Percentiles rank a stretch among this genome's conserved stretches.
Evolutionary conservation across 768 basidiomycete species (phyloP).

Genomic region (Naganishia friedmannii): DNA sequence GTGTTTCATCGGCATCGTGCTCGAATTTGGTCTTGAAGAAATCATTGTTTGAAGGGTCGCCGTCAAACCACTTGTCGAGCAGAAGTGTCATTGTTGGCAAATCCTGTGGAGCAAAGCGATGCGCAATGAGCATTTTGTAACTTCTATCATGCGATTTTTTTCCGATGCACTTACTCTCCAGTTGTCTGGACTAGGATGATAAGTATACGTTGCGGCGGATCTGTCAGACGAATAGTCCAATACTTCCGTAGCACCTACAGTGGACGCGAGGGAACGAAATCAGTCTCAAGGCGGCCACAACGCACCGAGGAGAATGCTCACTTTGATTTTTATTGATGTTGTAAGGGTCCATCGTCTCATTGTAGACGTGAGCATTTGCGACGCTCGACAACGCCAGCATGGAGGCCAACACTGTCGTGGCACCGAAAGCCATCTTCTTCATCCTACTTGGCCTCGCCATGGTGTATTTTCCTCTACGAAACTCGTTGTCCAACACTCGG

Average conservation of each 20-base stretch:
- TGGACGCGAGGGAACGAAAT: not conserved
- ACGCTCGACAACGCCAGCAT: constrained; percentile 6
- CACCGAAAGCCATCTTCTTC: constrained; percentile 18
- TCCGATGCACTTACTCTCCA: constrained; percentile 61
- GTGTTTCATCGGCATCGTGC: constrained; percentile 80
- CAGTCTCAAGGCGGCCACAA: not conserved
- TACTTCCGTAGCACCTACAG: constrained; percentile 49
- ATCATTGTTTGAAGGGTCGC: constrained; percentile 87
- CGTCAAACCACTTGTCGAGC: constrained; percentile 90
- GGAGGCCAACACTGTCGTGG: constrained; percentile 15
- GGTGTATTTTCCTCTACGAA: not conserved
- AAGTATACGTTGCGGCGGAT: constrained; percentile 58
- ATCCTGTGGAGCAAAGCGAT: constrained; percentile 33
- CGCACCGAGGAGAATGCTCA: constrained; percentile 24
- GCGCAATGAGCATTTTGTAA: not conserved
- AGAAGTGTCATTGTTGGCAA: constrained; percentile 54
- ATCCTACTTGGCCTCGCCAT: constrained; percentile 20
- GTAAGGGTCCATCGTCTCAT: constrained; percentile 50
- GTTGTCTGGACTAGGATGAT: constrained; percentile 75
- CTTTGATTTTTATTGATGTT: constrained; percentile 51
- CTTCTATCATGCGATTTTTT: not conserved
- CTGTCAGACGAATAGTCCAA: constrained; percentile 66
- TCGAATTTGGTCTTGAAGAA: constrained; percentile 77
- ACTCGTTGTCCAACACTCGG: not conserved
- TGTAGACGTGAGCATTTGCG: constrained; percentile 37